Percentiles rank a stretch among this genome's conserved stretches.
Evolutionary conservation across 2,329 filamentous ascomycete species (phyloP).

Genomic region (Aschersonia sp.): DNA sequence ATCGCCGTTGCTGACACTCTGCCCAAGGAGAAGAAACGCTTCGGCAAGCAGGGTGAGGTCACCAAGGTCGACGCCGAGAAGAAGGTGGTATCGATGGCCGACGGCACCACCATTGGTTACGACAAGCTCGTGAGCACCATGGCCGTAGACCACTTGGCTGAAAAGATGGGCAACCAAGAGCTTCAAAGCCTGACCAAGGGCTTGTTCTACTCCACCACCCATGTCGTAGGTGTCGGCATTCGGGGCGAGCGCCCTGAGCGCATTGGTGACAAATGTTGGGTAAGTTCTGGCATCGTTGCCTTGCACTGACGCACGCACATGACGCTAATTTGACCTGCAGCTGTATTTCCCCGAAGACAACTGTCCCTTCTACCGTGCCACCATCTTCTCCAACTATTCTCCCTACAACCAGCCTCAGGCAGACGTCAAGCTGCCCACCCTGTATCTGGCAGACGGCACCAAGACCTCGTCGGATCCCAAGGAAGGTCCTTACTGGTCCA

Average conservation of each 20-base stretch:
- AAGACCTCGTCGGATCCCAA: constrained; percentile 60
- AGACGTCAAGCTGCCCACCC: constrained; percentile 71
- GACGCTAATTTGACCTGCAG: constrained; percentile 19
- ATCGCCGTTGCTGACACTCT: constrained; percentile 90
- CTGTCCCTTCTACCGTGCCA: constrained; percentile 98
- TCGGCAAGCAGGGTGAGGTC: constrained; percentile 74
- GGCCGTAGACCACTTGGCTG: constrained; percentile 78
- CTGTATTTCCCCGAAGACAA: constrained; percentile 98
- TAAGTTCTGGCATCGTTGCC: constrained; percentile 21
- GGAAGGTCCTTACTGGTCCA: constrained; percentile 96
- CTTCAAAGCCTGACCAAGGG: constrained; percentile 72
- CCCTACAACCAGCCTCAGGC: constrained; percentile 89
- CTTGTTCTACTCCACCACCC: constrained; percentile 92
- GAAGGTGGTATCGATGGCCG: constrained; percentile 68
- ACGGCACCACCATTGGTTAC: constrained; percentile 83
- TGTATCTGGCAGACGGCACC: constrained; percentile 74
- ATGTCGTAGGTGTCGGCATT: constrained; percentile 92
- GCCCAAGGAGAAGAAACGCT: constrained; percentile 80
- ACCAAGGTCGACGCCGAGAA: constrained; percentile 73
- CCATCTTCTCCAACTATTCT: constrained; percentile 99
- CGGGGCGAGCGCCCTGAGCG: constrained; percentile 83
- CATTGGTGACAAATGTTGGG: constrained; percentile 99
- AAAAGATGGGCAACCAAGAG: constrained; percentile 78
- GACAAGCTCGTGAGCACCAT: constrained; percentile 91
- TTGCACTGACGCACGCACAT: no score